phyloP scores from a whole-genome alignment of 139 green algal genomes.

The Microglena sp. region DNA sequence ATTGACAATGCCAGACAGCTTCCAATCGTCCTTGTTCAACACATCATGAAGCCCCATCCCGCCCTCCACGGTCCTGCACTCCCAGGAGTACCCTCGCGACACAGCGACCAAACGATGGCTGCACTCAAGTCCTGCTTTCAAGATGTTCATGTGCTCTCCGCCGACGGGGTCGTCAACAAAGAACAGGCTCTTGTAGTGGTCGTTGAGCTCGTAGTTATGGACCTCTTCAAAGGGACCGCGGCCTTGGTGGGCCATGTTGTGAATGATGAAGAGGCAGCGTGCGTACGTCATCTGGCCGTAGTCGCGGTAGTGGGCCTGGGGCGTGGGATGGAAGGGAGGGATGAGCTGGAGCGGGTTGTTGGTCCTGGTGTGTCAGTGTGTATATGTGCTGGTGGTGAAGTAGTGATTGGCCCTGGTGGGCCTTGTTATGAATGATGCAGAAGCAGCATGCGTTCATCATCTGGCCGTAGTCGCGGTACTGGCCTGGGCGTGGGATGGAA shows the following conservation, averaged over 20 bases:
- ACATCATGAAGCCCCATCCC: constrained; percentile 88
- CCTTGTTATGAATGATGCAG: constrained; percentile 89
- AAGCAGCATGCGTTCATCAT: constrained; percentile 76
- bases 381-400: no score
- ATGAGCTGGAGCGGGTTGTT: background rate
- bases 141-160: constrained; percentile 96
- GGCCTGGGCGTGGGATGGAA: constrained; percentile 33
- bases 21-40: constrained; percentile 75
- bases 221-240: constrained; percentile 80
- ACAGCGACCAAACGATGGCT: constrained; percentile 80
- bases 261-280: constrained; percentile 73
- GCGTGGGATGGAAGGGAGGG: background rate
- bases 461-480: constrained; percentile 93
- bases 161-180: constrained; percentile 80
- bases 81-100: constrained; percentile 85
- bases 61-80: constrained; percentile 90
- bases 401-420: constrained; percentile 81
- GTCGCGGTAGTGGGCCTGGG: constrained; percentile 93
- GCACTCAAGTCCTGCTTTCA: constrained; percentile 84
- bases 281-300: constrained; percentile 84
- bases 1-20: constrained; percentile 92
- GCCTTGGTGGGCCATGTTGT: constrained; percentile 93
- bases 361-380: no score
- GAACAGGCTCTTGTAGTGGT: constrained; percentile 54
- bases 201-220: constrained; percentile 63